Percentiles rank a stretch among this genome's conserved stretches.
Evolutionary conservation across 202 grass and related monocot genomes (phyloP).

Genomic region (Eragrostis tef): DNA sequence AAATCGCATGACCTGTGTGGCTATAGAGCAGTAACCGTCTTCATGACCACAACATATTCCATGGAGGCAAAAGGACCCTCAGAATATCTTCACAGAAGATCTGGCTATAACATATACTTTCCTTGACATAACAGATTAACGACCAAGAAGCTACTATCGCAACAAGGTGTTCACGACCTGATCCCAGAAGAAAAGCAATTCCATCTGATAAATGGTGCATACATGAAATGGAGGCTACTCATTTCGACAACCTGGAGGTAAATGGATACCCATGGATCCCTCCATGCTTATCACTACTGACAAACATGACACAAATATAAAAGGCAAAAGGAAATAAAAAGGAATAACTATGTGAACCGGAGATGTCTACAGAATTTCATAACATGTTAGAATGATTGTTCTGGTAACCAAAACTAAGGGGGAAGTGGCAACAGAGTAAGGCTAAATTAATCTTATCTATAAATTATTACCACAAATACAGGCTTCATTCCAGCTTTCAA

Average conservation of each 20-base stretch:
- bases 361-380: too few relatives aligned
- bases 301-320: background rate
- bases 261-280: background rate
- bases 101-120: slow-evolving; percentile 1
- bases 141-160: slow-evolving; percentile 26
- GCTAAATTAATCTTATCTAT: background rate
- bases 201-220: background rate
- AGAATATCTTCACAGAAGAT: slow-evolving; percentile 18
- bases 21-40: slow-evolving; percentile 12
- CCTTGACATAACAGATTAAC: slow-evolving; percentile 4
- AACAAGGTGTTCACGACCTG: too few relatives aligned
- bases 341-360: too few relatives aligned
- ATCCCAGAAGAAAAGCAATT: slow-evolving; percentile 1
- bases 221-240: background rate
- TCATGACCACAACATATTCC: slow-evolving; percentile 20
- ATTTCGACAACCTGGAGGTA: background rate
- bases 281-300: background rate
- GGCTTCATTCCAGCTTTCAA: background rate
- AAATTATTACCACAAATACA: background rate
- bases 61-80: background rate
- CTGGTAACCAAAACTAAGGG: background rate
- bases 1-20: slow-evolving; percentile 22
- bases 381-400: slow-evolving; percentile 12
- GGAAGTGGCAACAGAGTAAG: slow-evolving; percentile 2
- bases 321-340: background rate